Base-by-base conservation (phyloP, 768 basidiomycete genomes). In the Mycena metata region DNA sequence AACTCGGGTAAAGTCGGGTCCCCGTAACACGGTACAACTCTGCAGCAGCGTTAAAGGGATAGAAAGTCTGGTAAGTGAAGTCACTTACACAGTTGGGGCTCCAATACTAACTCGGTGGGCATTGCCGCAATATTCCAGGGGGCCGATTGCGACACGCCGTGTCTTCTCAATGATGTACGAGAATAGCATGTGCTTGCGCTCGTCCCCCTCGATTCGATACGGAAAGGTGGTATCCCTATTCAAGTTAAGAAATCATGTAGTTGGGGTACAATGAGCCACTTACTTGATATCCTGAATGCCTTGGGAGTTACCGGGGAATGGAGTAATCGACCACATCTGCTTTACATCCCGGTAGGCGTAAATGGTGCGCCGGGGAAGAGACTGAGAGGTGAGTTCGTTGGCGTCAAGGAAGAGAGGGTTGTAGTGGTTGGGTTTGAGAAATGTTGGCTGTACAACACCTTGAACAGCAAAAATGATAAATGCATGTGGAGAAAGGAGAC, bases 291-390 rank as follows among this genome's bases (percentile, higher is more conserved):
- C 21, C 8, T n/a, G 10, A 5, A 50, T 24, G 13, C 49, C 24
- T 26, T 50, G 49, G 26, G 49, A 50, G 13, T 30, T 50, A 6
- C 26, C 8, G 11, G 49, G 49, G 23, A 30, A 3, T 3, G 49
- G 49, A 50, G 49, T 50, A 24, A 50, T 50, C 13, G 49, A 50
- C 24, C 49, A 50, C 6, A 50, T 50, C 16, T 50, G 49, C 24
- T 50, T 50, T 24, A 24, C 26, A 11, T 50, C 26, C 15, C 49
- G 24, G 26, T 50, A 30, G 23, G 24, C 26, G 24, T 50, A 26
- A 17, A 50, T 12, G 10, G 49, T 50, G 8, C 12, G 11, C 24
- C 26, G 49, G n/a, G n/a, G n/a, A n/a, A n/a, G n/a, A n/a, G n/a
- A n/a, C n/a, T n/a, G n/a, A n/a, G n/a, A n/a, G 8, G 24, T 15